Evolutionary conservation across 2,329 filamentous ascomycete species (phyloP).

Genomic region (Ophiostoma populinum): DNA sequence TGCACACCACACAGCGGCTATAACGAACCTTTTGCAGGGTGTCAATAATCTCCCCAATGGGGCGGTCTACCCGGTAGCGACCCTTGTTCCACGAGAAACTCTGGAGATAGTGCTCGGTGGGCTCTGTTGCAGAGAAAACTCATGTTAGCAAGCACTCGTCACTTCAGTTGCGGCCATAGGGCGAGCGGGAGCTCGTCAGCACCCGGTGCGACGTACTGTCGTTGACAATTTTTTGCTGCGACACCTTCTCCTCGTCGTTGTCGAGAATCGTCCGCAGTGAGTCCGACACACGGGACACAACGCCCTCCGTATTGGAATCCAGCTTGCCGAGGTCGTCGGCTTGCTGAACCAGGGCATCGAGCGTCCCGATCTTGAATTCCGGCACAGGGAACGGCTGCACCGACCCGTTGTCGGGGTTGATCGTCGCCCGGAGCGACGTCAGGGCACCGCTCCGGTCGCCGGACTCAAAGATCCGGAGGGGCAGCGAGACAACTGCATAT

Average conservation of each 20-base stretch:
- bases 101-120: conserved; percentile 83
- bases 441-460: conserved; percentile 69
- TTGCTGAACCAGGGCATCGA: conserved; percentile 89
- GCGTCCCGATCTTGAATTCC: conserved; percentile 92
- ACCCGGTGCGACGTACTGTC: conserved; percentile 56
- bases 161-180: too few species aligned
- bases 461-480: conserved; percentile 69
- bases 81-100: conserved; percentile 95
- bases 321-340: conserved; percentile 90
- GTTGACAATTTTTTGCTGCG: conserved; percentile 82
- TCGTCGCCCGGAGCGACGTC: conserved; percentile 52
- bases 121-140: conserved; percentile 38
- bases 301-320: conserved; percentile 57
- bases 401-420: conserved; percentile 57
- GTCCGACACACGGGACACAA: conserved; percentile 78
- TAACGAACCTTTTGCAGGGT: conserved; percentile 63
- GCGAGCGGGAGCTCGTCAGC: too few species aligned
- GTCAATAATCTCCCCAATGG: conserved; percentile 72
- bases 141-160: not conserved
- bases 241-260: conserved; percentile 65
- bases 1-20: not conserved
- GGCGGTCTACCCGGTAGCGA: conserved; percentile 86
- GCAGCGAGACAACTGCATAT: conserved; percentile 82
- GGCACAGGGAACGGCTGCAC: conserved; percentile 69
- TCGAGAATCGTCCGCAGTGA: conserved; percentile 70